phyloP scores from a whole-genome alignment of 208 protist genomes.

The Acanthamoeba castellanii region DNA sequence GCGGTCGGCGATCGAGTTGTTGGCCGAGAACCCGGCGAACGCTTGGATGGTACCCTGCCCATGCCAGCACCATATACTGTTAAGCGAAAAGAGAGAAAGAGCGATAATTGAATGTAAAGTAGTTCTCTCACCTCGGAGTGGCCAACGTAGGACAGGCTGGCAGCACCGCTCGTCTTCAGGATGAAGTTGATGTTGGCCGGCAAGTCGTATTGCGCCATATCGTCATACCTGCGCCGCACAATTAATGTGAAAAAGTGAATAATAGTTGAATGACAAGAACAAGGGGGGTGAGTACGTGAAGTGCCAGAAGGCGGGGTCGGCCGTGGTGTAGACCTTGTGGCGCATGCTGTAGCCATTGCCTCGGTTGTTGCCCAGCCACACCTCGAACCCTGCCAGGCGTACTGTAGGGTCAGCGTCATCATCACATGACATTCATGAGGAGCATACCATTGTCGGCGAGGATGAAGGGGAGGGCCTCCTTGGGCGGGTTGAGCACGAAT shows the following conservation, averaged over 20 bases:
- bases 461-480: constrained; percentile 70
- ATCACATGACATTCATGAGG: too few relatives aligned
- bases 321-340: constrained; percentile 10
- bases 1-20: constrained; percentile 6
- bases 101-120: too few relatives aligned
- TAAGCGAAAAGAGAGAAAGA: too few relatives aligned
- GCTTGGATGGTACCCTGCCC: constrained; percentile 70
- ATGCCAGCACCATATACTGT: too few relatives aligned
- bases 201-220: constrained; percentile 76
- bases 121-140: not conserved
- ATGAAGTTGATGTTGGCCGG: constrained; percentile 65
- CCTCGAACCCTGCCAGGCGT: constrained; percentile 62
- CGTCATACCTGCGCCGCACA: not conserved
- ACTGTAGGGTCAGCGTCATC: too few relatives aligned
- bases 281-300: constrained; percentile 12
- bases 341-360: constrained; percentile 75
- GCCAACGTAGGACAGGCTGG: constrained; percentile 66
- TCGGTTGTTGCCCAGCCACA: constrained; percentile 78
- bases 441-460: constrained; percentile 56
- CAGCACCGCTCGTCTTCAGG: constrained; percentile 2
- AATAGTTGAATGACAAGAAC: too few relatives aligned
- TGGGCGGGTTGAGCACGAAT: constrained; percentile 47
- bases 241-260: too few relatives aligned
- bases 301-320: constrained; percentile 59
- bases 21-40: constrained; percentile 67